Percentiles rank a stretch among this genome's conserved stretches.
Evolutionary conservation across 1,284 basidiomycete species (phyloP).

Genomic region (Wolfiporia cocos): DNA sequence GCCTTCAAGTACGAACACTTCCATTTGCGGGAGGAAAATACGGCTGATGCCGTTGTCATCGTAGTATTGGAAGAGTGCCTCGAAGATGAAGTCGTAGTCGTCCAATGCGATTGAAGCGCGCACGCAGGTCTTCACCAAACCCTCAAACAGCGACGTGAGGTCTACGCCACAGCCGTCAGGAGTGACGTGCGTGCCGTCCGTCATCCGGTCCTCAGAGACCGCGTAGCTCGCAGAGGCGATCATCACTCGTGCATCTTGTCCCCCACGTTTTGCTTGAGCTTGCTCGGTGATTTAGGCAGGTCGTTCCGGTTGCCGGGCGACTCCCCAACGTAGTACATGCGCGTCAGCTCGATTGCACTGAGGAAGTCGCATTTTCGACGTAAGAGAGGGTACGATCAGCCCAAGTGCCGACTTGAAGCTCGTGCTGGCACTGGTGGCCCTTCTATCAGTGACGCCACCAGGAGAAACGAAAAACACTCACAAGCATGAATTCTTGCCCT

Average conservation of each 20-base stretch:
- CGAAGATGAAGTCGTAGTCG: conserved; percentile 84
- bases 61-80: conserved; percentile 90
- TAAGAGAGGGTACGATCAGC: conserved; percentile 86
- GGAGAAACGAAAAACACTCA: no score
- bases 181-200: conserved; percentile 80
- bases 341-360: conserved; percentile 82
- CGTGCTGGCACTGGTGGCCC: conserved; percentile 52
- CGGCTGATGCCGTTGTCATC: conserved; percentile 78
- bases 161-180: conserved; percentile 88
- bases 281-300: conserved; percentile 63
- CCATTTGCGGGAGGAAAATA: conserved; percentile 86
- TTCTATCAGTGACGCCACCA: no score
- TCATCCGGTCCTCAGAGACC: conserved; percentile 93
- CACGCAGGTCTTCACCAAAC: conserved; percentile 77
- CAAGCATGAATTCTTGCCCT: conserved; percentile 86
- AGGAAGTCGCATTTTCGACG: conserved; percentile 89
- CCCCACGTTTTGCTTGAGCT: conserved; percentile 65
- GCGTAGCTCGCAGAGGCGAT: conserved; percentile 83
- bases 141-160: conserved; percentile 85
- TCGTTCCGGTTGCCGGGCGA: conserved; percentile 87
- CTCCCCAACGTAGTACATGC: conserved; percentile 79
- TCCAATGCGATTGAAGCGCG: conserved; percentile 79
- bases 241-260: conserved; percentile 81
- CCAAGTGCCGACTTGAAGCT: conserved; percentile 89
- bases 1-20: conserved; percentile 79